Base-by-base conservation (phyloP, 768 basidiomycete genomes). In the Mycena amicta region DNA sequence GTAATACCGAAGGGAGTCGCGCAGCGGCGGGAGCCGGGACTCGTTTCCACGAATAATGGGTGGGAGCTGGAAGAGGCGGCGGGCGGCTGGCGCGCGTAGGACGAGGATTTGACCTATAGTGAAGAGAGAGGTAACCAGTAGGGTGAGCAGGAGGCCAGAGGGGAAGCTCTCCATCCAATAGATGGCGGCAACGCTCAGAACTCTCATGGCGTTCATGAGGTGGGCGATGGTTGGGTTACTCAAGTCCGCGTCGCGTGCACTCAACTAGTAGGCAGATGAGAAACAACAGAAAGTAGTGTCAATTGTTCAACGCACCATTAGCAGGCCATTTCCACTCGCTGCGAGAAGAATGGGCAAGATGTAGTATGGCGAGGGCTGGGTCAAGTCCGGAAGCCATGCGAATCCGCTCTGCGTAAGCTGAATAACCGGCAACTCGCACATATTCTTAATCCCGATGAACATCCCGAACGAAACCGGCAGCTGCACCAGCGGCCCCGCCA, bases 321-420 rank as follows among this genome's bases (percentile, higher is more conserved):
- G 82, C 62, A 93, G 90, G 6, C 80, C 30, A 60, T 93, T 88
- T 55, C 92, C 88, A 31, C 78, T 76, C 61, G 77, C 77, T 59
- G 82, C 83, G 59, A 73, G 77, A 18, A 80, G 74, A 27, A 83
- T 65, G 0, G 95, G 94, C 43, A 98, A 76, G 23, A 90, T 71
- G 64, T 83, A 89, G 52, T 82, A 85, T 13, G 94, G 93, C 68
- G 93, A 92, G n/a, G 85, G 69, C 2, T 79, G 70, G 0, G 93
- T 93, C 62, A 98, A 73, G 72, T 98, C 90, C 0, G 86, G 85
- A 37, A 95, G 70, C 74, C 87, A 85, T 45, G 72, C 77, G 28
- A 93, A 70, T 0, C 95, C 94, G 57, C 92, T 93, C 60, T 86
- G 76, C 62, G 82, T 80, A 66, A 98, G 70, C 74, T 93, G 93